Base-by-base conservation (phyloP, 2,329 filamentous ascomycete species). In the Fusarium sp. region DNA sequence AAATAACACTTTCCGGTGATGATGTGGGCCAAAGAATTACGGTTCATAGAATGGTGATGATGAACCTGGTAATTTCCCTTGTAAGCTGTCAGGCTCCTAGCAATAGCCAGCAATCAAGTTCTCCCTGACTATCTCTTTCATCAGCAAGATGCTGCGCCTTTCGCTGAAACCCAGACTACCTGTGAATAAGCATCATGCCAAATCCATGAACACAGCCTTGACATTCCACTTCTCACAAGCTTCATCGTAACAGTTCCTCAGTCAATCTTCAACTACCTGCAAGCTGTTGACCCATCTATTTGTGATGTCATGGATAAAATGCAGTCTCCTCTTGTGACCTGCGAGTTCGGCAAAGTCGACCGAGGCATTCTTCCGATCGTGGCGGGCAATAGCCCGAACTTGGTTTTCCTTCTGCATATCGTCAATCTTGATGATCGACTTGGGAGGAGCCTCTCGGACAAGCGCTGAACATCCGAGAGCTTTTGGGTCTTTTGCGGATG, bases 371-470 rank as follows among this genome's bases (percentile, higher is more conserved):
- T 50, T 24, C 4, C 8, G 3, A 13, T 18, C 22, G 13, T 18
- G 15, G 8, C 3, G 4, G 22, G 3, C 13, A 0, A 16, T 7
- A 1, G 1, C 16, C 0, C 11, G 6, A 8, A 2, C 2, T 16
- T 16, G 10, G 0, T n/a, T 10, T 12, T n/a, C 9, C 1, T n/a
- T 3, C 45, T 30, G 3, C 2, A 48, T 4, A 3, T 16, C 14
- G 1, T 30, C 14, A n/a, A n/a, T 18, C 5, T 9, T 16, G 4
- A 7, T 30, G 14, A 2, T 7, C 28, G 7, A 48, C 7, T 18
- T 4, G 11, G 4, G 10, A 30, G 1, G 14, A n/a, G 20, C n/a
- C n/a, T n/a, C n/a, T n/a, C n/a, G n/a, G n/a, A n/a, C n/a, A n/a
- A n/a, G n/a, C n/a, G n/a, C n/a, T n/a, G n/a, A n/a, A n/a, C n/a